Evolutionary conservation across 176 grass and related monocot genomes (phyloP), one percentile per base, ranked within the genome.

Genomic region (Guadua angustifolia): DNA sequence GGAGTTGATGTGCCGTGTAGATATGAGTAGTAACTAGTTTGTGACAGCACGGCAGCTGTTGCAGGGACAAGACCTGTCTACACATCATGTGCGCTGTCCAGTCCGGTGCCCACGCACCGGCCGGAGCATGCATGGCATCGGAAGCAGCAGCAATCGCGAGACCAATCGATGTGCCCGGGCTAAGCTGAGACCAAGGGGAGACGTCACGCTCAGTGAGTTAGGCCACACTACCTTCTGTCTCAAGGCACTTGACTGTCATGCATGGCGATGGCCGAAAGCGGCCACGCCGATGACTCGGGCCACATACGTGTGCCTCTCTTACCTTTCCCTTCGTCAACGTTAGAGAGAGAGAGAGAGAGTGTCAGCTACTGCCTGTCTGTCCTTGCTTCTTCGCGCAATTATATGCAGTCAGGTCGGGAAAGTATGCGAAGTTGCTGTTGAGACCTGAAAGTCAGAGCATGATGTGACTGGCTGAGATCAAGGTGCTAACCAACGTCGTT

Each of bases 191-290:
- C 18, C 33, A 8, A 63, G 49, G 19, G 40, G 32, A 24, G 79
- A 68, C 68, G 75, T 84, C 87, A 45, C 71, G 2, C 15, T 82
- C 64, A 53, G 49, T 5, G 74, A 56, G 74, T 78, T 74, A 59
- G 87, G 69, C 65, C 78, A 82, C 88, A 82, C 88, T 70, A 82
- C 0, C 64, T 77, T 4, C 24, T 82, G 77, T 82, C 82, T 51
- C 71, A 46, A 35, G 69, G 59, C 29, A 35, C 62, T 43, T 7
- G 7, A 29, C 51, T 45, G 62, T 89, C 77, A 61, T 29, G 29
- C 77, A 61, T 29, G 29, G 77, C 49, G 56, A 69, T 42, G 74
- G 73, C 73, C 75, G 69, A 74, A 75, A 80, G 82, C 17, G 21
- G 10, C 33, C 87, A 75, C 70, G 77, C 62, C 77, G 69, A 66